Evolutionary conservation across 2,329 filamentous ascomycete species (phyloP).

Genomic region (Neocatenulostroma microsporum): DNA sequence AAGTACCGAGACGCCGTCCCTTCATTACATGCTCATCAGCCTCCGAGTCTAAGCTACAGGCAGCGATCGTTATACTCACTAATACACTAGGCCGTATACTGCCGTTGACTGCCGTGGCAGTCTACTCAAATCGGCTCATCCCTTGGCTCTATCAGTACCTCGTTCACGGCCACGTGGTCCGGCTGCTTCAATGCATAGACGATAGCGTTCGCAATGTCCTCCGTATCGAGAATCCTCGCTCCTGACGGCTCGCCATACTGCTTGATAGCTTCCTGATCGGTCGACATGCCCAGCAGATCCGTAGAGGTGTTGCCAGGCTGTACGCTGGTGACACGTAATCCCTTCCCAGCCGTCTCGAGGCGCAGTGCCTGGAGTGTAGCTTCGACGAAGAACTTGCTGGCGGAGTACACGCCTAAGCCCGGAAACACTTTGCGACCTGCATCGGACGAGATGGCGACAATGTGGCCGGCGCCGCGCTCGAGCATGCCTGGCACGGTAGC

Average conservation of each 20-base stretch:
- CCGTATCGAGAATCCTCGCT: slow-evolving; percentile 64
- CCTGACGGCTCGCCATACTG: slow-evolving; percentile 70
- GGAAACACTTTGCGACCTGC: slow-evolving; percentile 76
- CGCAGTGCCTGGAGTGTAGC: slow-evolving; percentile 68
- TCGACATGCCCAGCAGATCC: slow-evolving; percentile 65
- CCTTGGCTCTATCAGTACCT: slow-evolving; percentile 68
- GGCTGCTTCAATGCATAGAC: slow-evolving; percentile 69
- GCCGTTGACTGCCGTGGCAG: too few species aligned
- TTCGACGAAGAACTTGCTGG: slow-evolving; percentile 79
- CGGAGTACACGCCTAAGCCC: slow-evolving; percentile 72
- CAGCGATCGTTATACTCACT: too few species aligned
- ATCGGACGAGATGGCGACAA: slow-evolving; percentile 75
- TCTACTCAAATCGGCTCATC: slow-evolving; percentile 59
- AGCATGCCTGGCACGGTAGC: slow-evolving; percentile 66
- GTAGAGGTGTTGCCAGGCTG: slow-evolving; percentile 73
- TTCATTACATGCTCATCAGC: too few species aligned
- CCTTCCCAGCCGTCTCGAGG: slow-evolving; percentile 66
- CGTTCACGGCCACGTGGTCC: slow-evolving; percentile 68
- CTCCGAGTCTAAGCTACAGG: too few species aligned
- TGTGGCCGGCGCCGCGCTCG: slow-evolving; percentile 58
- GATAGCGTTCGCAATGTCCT: slow-evolving; percentile 65
- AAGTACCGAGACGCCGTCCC: too few species aligned
- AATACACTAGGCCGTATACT: too few species aligned
- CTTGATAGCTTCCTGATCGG: slow-evolving; percentile 67
- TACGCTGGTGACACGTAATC: slow-evolving; percentile 63